Evolutionary conservation across 2,329 filamentous ascomycete species (phyloP), one percentile per base, ranked within the genome.

Genomic region (Diaporthe citrichinensis): DNA sequence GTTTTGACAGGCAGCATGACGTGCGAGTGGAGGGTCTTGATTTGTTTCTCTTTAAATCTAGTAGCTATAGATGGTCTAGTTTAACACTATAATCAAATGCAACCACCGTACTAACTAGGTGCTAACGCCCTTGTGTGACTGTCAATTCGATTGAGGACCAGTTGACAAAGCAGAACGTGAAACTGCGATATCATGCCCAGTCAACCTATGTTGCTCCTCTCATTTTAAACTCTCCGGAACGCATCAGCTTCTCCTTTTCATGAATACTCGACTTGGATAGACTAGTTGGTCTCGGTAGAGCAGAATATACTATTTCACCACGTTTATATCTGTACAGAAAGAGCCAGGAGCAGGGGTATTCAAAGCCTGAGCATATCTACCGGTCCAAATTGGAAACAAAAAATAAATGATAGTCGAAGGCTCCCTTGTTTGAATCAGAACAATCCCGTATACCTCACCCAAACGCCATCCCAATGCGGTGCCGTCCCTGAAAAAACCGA

Each of bases 391-490:
- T 7, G 3, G 28, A 53, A 41, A 36, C 28, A 68, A 36, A 23
- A 41, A 55, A 25, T 41, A 23, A 55, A 55, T n/a, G 34, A 69
- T 23, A 41, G 49, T 55, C 34, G 36, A 55, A 28, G 49, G 65
- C 65, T 69, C 34, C 49, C 49, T 14, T 14, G 14, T 28, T 69
- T 28, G 34, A 20, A 55, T 28, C 23, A 41, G 34, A 41, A 25
- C 20, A 4, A 10, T 7, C 15, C 7, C 10, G 34, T 23, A 17
- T 3, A 10, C 59, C 62, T 20, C 17, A n/a, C n/a, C n/a, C n/a
- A n/a, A 69, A 69, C 65, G 65, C 65, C 65, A 17, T 55, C 49
- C 65, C 65, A 55, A 69, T 69, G 65, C 65, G 65, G 49, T 69
- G 25, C 46, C 34, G 14, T 25, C 31, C 31, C 12, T 53, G 44